Base-by-base conservation (phyloP, 2,329 filamentous ascomycete species). In the Sclerotinia nivalis region DNA sequence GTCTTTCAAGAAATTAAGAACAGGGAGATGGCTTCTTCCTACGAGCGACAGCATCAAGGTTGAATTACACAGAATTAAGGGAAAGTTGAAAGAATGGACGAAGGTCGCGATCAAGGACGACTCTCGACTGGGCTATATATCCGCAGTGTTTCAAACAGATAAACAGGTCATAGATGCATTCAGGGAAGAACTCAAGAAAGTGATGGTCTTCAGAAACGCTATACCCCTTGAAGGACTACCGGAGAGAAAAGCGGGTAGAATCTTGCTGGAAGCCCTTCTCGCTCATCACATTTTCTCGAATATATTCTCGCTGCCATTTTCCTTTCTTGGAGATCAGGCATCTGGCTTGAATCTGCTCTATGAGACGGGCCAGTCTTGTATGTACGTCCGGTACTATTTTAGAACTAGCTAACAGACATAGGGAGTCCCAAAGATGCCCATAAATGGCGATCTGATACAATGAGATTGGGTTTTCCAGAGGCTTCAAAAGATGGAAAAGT, bases 361-460 rank as follows among this genome's bases (percentile, higher is more conserved):
- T n/a, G 1, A n/a, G 18, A n/a, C 1, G 0, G 59, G 59, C 12
- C 20, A 49, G 13, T 62, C 59, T 34, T 62, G 59, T 62, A 62
- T 49, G 43, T 4, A n/a, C 7, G 8, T 6, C 9, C 10, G 18
- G 2, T 12, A 2, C 20, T 15, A 15, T 18, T 18, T 4, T 0
- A 12, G 28, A n/a, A 1, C 2, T 6, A n/a, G 59, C 59, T 62
- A 34, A 49, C 28, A n/a, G 1, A 18, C 1, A 3, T 45, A 74
- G 72, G 67, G 66, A 74, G 65, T 52, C 28, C 52, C 15, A 13
- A 67, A 71, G 72, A 74, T 37, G 72, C 73, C 2, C 68, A 75
- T 69, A 66, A 28, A 15, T 75, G 73, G 71, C 72, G 73, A 6
- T 72, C 71, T 47, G 66, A 74, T 62, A 74, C 71, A 13, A 15